Base-by-base conservation (phyloP, 108 stramenopile species). In the Pseudonitzschia multistriata region DNA sequence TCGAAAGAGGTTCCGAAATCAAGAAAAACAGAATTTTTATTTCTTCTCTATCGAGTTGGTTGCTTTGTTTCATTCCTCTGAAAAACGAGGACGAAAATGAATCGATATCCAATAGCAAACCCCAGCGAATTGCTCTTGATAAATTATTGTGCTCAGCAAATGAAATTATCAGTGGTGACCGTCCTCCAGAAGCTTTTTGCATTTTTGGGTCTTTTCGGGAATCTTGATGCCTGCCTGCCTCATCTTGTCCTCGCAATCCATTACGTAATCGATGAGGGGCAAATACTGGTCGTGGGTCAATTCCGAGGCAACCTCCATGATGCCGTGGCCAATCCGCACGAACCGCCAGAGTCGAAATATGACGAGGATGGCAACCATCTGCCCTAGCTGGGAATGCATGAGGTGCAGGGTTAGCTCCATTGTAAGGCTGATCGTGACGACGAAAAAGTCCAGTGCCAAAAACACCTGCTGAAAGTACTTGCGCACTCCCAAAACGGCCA, bases 281-380 rank as follows among this genome's bases (percentile, higher is more conserved):
- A 57, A 49, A 60, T 69, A 76, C 21, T 71, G 42, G 30, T 56
- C 21, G 39, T 71, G 48, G 6, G 80, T 62, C 33, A 73, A 45
- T 61, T 86, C 85, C 6, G 61, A 42, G 13, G 79, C 75, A 5
- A 78, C 74, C 55, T 82, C 86, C 19, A 84, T 45, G 34, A 87
- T 61, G 2, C 86, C 86, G 64, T 88, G 86, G 31, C 83, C 79
- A 45, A 88, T 84, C 13, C 86, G 72, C 15, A 88, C 66, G 61
- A 88, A 88, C 6, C 86, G 56, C 86, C 86, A 88, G 0, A 84
- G 3, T 17, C 86, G 73, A n/a, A 39, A 74, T 21, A 84, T 49
- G 47, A 82, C 65, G 21, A 82, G 33, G 14, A 82, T 3, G 77
- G 73, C n/a, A 35, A 24, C 3, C 68, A 45, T 34, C 53, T 52